Evolutionary conservation across 768 basidiomycete genomes (phyloP).

Genomic region (Lentinula edodes): DNA sequence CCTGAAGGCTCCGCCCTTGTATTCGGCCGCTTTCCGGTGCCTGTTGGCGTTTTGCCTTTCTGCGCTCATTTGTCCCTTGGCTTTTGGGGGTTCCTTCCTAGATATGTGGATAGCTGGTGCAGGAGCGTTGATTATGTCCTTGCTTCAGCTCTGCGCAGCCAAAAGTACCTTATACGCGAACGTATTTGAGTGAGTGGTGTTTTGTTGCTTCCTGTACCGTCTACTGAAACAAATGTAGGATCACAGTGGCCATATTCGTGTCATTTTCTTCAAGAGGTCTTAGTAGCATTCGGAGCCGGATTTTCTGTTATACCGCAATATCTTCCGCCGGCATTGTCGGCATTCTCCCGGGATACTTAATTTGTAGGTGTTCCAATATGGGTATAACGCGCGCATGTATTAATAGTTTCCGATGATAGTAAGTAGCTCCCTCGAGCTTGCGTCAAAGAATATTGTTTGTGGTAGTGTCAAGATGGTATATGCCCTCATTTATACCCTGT

Average conservation of each 20-base stretch:
- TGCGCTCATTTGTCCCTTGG: slow-evolving; percentile 75
- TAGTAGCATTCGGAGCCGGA: slow-evolving; percentile 66
- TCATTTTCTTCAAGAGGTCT: slow-evolving; percentile 80
- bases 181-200: slow-evolving; percentile 75
- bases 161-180: slow-evolving; percentile 83
- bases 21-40: slow-evolving; percentile 57
- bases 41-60: slow-evolving; percentile 66
- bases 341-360: slow-evolving; percentile 86
- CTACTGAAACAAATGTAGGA: slow-evolving; percentile 38
- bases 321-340: slow-evolving; percentile 85
- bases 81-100: slow-evolving; percentile 77
- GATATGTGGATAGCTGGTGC: slow-evolving; percentile 82
- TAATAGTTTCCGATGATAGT: slow-evolving; percentile 29
- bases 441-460: slow-evolving; percentile 80
- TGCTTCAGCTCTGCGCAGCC: slow-evolving; percentile 67
- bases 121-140: slow-evolving; percentile 61
- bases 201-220: not conserved
- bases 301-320: slow-evolving; percentile 91
- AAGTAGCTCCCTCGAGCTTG: slow-evolving; percentile 77
- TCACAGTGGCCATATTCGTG: slow-evolving; percentile 75
- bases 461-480: slow-evolving; percentile 88
- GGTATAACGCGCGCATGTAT: slow-evolving; percentile 1
- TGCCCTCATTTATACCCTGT: slow-evolving; percentile 82
- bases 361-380: slow-evolving; percentile 40
- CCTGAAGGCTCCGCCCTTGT: slow-evolving; percentile 60